Evolutionary conservation across 2,329 filamentous ascomycete genomes (phyloP).

Genomic region (Cladophialophora yegresii): DNA sequence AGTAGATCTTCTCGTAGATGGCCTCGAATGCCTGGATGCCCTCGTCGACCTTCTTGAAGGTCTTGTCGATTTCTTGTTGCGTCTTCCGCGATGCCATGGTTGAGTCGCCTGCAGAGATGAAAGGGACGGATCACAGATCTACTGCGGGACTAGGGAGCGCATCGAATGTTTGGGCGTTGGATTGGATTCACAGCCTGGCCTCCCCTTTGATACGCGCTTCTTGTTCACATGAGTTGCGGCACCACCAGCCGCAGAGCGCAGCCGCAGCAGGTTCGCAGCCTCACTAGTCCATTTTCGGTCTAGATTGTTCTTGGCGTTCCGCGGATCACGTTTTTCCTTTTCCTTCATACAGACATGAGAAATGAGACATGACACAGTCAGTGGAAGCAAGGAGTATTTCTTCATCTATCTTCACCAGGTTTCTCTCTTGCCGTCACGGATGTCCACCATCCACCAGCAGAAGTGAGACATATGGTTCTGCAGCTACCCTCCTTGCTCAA

Average conservation of each 20-base stretch:
- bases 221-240: background rate
- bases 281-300: background rate
- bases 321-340: background rate
- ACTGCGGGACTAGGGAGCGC: constrained; percentile 4
- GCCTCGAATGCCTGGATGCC: constrained; percentile 88
- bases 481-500: background rate
- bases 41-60: constrained; percentile 97
- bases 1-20: constrained; percentile 97
- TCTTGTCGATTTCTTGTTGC: constrained; percentile 97
- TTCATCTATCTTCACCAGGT: background rate
- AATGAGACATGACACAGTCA: background rate
- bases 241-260: background rate
- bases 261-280: background rate
- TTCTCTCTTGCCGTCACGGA: background rate
- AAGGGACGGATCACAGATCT: constrained; percentile 7
- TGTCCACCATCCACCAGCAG: background rate
- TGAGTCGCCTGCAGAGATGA: constrained; percentile 32
- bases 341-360: background rate
- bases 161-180: constrained; percentile 7
- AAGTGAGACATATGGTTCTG: background rate
- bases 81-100: constrained; percentile 94
- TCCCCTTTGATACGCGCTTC: background rate
- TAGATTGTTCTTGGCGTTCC: background rate
- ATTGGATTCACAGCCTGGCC: background rate
- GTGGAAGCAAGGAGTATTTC: no score